phyloP scores from a whole-genome alignment of 371 early-diverging fungal genomes.

The Mortierella sp. region DNA sequence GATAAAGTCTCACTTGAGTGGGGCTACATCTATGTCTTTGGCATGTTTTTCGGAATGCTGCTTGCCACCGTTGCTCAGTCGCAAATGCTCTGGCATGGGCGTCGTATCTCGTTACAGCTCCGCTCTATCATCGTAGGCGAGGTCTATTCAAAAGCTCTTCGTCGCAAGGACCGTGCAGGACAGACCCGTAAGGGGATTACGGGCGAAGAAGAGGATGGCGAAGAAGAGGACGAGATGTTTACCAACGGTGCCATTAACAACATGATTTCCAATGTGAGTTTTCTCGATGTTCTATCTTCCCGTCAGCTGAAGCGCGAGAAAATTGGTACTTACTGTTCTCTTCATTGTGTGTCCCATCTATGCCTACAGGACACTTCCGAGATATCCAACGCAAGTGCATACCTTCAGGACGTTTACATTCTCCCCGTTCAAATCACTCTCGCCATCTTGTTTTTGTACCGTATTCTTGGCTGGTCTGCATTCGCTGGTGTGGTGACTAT shows the following conservation, averaged over 20 bases:
- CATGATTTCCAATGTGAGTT: constrained; percentile 74
- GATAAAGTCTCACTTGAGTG: constrained; percentile 40
- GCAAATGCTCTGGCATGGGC: constrained; percentile 57
- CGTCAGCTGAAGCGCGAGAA: neutral
- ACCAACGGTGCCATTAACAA: constrained; percentile 73
- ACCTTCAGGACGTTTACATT: constrained; percentile 60
- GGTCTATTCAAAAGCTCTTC: constrained; percentile 68
- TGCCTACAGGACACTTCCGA: constrained; percentile 43
- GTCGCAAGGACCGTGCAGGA: constrained; percentile 61
- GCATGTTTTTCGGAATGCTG: constrained; percentile 57
- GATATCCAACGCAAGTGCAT: constrained; percentile 59
- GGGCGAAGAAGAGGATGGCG: constrained; percentile 11
- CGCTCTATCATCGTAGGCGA: constrained; percentile 70
- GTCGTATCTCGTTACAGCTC: constrained; percentile 50
- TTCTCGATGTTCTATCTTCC: neutral
- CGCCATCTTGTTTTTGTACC: constrained; percentile 61
- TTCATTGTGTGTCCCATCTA: neutral
- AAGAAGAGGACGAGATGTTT: constrained; percentile 44
- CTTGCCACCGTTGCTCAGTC: constrained; percentile 49
- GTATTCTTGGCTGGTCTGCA: constrained; percentile 62
- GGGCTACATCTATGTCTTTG: constrained; percentile 59
- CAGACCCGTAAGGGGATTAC: constrained; percentile 26
- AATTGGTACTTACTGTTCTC: neutral
- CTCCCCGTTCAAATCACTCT: constrained; percentile 58
- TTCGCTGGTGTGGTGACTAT: constrained; percentile 61